Base-by-base conservation (phyloP, 2,329 filamentous ascomycete genomes). In the Fusarium piperis region DNA sequence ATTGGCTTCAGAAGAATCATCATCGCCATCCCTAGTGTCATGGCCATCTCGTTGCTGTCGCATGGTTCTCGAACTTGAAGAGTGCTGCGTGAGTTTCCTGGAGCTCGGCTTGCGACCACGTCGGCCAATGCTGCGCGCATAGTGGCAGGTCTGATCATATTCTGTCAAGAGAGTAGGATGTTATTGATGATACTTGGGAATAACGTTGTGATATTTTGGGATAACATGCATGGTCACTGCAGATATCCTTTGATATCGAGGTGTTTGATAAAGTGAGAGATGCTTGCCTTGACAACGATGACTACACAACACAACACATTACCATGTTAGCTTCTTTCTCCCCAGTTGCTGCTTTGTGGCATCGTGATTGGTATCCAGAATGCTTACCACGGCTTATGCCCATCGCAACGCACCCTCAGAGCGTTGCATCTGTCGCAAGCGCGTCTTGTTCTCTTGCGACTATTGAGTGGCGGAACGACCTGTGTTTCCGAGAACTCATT, bases 321-420 rank as follows among this genome's bases (percentile, higher is more conserved):
- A 26, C 20, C 15, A 15, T 26, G 18, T 46, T 20, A 46, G 41
- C 12, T 8, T 7, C 12, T 16, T 13, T 6, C 41, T 23, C 23
- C 41, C n/a, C 41, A 20, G 7, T 26, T 46, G 11, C 20, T 46
- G 11, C 20, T 46, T 23, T 13, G 12, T 20, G 46, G 12, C 16
- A 20, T 61, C 20, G 20, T 57, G 11, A 36, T 18, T 12, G 13
- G 11, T 18, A 41, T 32, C 12, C 20, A 68, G 79, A 68, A 71
- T 81, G 80, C 81, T 78, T 80, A 69, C 61, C 81, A 83, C 28
- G 81, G 80, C 44, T 79, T 78, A 69, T 81, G 76, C 20, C 84
- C 84, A 68, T 85, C 81, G 64, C 84, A 85, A 38, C 84, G 78
- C 6, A 81, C 82, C 62, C 83, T 77, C 3, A 82, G 83, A 7